Base-by-base conservation (phyloP, 169 alveolate genomes). In the Eimeria tenella region DNA sequence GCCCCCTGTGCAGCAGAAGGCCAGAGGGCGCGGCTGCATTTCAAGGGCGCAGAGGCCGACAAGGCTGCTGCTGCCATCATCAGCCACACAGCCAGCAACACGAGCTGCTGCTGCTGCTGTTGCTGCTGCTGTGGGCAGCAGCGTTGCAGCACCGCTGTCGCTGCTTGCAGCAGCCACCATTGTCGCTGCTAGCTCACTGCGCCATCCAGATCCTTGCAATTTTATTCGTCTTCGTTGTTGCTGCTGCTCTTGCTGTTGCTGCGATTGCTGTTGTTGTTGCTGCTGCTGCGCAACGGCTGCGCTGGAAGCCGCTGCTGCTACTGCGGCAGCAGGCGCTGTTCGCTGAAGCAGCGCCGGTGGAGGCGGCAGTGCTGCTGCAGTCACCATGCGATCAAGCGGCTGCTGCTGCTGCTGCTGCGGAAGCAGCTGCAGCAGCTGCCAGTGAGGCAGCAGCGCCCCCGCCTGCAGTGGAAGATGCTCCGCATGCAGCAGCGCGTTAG, bases 341-440 rank as follows among this genome's bases (percentile, higher is more conserved):
- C 42, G 56, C 56, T 81, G 68, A 73, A 55, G 53, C 73, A 81
- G n/a, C 73, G 71, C 89, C 55, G 71, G 31, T 55, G 71, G 71
- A 4, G 89, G 89, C 31, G 89, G 71, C 19, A 81, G 89, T 19
- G 89, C 89, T 55, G 89, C 73, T 55, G 89, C 68, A n/a, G 89
- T 81, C 50, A 81, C 89, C 73, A 81, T 19, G 42, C 89, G 68
- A 21, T 81, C 89, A 11, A 81, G 60, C 53, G 52, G 89, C 62
- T 55, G 89, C 89, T 50, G 65, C 86, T 75, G 86, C 86, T 81
- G 89, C 73, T 81, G 89, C 89, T 52, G 71, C 71, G 89, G 89
- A 50, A 81, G 71, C 89, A 81, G 89, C 89, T n/a, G 89, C 89
- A 81, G 89, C 89, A 81, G 89, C 89, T 81, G 89, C 89, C 89